phyloP scores from a whole-genome alignment of 2,329 filamentous ascomycete species.

The Alternaria sp. region DNA sequence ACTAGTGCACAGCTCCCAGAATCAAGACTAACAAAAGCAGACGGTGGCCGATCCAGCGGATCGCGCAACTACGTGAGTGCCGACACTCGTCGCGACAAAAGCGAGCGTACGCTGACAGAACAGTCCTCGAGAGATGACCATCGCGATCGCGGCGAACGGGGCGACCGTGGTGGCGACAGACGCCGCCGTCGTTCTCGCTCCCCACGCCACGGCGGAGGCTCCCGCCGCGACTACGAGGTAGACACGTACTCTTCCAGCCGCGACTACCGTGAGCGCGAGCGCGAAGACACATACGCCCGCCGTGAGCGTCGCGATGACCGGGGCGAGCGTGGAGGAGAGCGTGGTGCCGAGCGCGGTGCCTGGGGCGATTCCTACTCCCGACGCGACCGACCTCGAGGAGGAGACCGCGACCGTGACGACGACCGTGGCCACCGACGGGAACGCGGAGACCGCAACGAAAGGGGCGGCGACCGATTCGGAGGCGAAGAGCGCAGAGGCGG shows the following conservation, averaged over 20 bases:
- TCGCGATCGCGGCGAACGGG: slow-evolving; percentile 31
- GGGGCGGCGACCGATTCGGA: slow-evolving; percentile 58
- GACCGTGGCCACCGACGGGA: slow-evolving; percentile 44
- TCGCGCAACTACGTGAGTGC: slow-evolving; percentile 49
- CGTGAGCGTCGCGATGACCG: slow-evolving; percentile 63
- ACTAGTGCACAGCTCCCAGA: slow-evolving; percentile 40
- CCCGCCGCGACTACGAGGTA: slow-evolving; percentile 73
- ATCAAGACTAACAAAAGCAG: slow-evolving; percentile 43
- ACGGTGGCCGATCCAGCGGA: slow-evolving; percentile 46
- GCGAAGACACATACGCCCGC: slow-evolving; percentile 86
- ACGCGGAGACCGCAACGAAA: slow-evolving; percentile 52
- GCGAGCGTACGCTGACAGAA: slow-evolving; percentile 28
- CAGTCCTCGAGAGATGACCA: slow-evolving; percentile 42
- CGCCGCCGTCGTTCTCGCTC: slow-evolving; percentile 82
- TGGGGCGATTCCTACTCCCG: slow-evolving; percentile 61
- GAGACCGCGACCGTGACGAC: slow-evolving; percentile 41
- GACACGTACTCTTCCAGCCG: slow-evolving; percentile 93
- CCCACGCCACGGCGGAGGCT: slow-evolving; percentile 69
- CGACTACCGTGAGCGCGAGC: slow-evolving; percentile 89
- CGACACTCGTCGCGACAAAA: slow-evolving; percentile 13
- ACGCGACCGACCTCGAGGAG: slow-evolving; percentile 42
- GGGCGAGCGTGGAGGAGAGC: slow-evolving; percentile 17
- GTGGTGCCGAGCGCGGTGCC: slow-evolving; percentile 59
- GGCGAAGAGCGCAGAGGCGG: slow-evolving; percentile 46
- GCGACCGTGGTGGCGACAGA: slow-evolving; percentile 37